Evolutionary conservation across 805 yeast genomes (phyloP).

Genomic region (Pichia phayaonensis): DNA sequence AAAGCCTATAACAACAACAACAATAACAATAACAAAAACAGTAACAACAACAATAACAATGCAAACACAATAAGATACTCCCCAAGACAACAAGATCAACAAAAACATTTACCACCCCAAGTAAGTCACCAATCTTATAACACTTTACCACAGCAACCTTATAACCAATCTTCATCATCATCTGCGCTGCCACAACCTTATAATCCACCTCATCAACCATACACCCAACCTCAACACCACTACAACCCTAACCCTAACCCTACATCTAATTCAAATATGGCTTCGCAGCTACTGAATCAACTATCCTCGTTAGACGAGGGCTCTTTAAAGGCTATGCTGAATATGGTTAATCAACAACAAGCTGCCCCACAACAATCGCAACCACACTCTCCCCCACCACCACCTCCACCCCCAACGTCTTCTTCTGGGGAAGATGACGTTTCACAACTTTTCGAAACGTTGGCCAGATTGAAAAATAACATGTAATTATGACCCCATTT

Average conservation of each 20-base stretch:
- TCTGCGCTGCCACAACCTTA: background rate
- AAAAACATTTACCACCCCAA: slow-evolving; percentile 9
- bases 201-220: slow-evolving; percentile 5
- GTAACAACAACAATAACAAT: background rate
- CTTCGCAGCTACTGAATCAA: slow-evolving; percentile 13
- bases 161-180: background rate
- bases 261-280: slow-evolving; percentile 1
- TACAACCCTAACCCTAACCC: slow-evolving; percentile 15
- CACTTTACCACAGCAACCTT: slow-evolving; percentile 10
- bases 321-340: slow-evolving; percentile 27
- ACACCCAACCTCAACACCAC: background rate
- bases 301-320: slow-evolving; percentile 26
- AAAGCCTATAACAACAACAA: slow-evolving; percentile 6
- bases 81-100: slow-evolving; percentile 9
- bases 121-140: slow-evolving; percentile 5
- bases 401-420: slow-evolving; percentile 2
- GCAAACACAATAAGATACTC: slow-evolving; percentile 3
- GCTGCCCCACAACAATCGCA: slow-evolving; percentile 3
- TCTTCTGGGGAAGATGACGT: slow-evolving; percentile 20
- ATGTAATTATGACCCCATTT: slow-evolving; percentile 17
- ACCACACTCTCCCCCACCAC: background rate
- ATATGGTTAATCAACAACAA: slow-evolving; percentile 21
- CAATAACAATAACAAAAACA: background rate
- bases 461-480: slow-evolving; percentile 32
- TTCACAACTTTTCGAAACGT: slow-evolving; percentile 29